Evolutionary conservation across 1,284 basidiomycete species (phyloP).

Genomic region (Rhodotorula sp.): DNA sequence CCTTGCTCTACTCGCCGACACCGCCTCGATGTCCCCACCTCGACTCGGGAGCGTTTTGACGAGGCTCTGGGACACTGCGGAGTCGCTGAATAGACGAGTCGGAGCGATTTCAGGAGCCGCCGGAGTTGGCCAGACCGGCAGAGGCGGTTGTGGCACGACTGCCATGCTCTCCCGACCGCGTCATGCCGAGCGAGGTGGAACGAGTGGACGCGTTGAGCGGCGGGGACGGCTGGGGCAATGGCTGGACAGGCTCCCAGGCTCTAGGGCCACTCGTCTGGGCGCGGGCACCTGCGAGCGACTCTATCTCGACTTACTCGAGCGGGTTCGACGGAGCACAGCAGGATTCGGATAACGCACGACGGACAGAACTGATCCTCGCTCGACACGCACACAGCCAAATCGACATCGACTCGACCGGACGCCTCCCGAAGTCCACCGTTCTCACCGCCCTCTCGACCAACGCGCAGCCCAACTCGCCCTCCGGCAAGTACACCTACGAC

Average conservation of each 20-base stretch:
- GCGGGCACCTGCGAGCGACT: too few relatives aligned
- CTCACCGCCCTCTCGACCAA: slow-evolving; percentile 61
- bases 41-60: background rate
- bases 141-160: too few relatives aligned
- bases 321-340: slow-evolving; percentile 1
- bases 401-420: slow-evolving; percentile 77
- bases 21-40: background rate
- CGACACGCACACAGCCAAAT: slow-evolving; percentile 59
- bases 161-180: background rate
- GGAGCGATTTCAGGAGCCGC: background rate
- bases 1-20: background rate
- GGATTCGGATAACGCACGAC: background rate
- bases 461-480: slow-evolving; percentile 53
- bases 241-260: too few relatives aligned
- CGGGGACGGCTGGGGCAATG: too few relatives aligned
- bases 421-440: slow-evolving; percentile 76
- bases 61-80: too few relatives aligned
- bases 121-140: too few relatives aligned
- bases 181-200: slow-evolving; percentile 6
- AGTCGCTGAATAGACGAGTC: background rate
- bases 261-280: too few relatives aligned
- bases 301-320: background rate
- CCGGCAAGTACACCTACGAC: slow-evolving; percentile 83
- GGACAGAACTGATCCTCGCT: background rate
- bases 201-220: background rate